phyloP scores from a whole-genome alignment of 2,329 filamentous ascomycete genomes.

The Cladophialophora immunda region DNA sequence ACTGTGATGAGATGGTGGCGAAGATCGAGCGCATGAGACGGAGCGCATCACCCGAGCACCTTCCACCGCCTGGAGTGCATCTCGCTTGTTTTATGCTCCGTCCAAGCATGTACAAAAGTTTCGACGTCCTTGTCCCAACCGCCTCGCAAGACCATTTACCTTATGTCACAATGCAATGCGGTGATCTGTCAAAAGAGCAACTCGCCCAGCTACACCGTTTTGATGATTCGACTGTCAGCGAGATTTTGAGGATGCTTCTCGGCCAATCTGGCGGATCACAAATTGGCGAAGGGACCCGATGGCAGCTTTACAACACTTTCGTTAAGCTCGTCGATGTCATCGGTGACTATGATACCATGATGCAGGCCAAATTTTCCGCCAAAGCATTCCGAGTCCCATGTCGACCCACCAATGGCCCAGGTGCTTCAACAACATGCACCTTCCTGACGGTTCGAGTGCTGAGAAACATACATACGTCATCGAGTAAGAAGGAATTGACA shows the following conservation, averaged over 20 bases:
- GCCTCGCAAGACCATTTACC: constrained; percentile 68
- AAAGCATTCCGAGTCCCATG: constrained; percentile 50
- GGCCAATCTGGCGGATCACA: constrained; percentile 33
- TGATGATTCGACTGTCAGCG: constrained; percentile 51
- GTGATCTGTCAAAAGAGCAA: constrained; percentile 64
- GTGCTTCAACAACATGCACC: constrained; percentile 53
- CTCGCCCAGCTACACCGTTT: constrained; percentile 59
- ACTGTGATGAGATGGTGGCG: constrained; percentile 66
- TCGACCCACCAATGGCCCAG: constrained; percentile 37
- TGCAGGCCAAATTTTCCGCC: constrained; percentile 50
- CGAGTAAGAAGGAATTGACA: constrained; percentile 61
- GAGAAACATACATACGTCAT: constrained; percentile 67
- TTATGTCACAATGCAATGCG: constrained; percentile 63
- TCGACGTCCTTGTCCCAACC: constrained; percentile 69
- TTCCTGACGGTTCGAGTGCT: constrained; percentile 67
- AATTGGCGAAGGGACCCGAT: constrained; percentile 51
- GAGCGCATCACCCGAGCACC: constrained; percentile 50
- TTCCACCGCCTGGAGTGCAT: constrained; percentile 50
- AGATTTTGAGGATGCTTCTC: constrained; percentile 48
- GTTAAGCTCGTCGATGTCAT: constrained; percentile 49
- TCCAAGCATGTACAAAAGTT: constrained; percentile 63
- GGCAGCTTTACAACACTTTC: constrained; percentile 55
- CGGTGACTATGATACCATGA: constrained; percentile 54
- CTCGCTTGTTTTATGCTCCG: constrained; percentile 54
- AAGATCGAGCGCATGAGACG: constrained; percentile 72